Evolutionary conservation across 495 filamentous ascomycete species (phyloP).

Genomic region (Recurvomyces mirabilis): DNA sequence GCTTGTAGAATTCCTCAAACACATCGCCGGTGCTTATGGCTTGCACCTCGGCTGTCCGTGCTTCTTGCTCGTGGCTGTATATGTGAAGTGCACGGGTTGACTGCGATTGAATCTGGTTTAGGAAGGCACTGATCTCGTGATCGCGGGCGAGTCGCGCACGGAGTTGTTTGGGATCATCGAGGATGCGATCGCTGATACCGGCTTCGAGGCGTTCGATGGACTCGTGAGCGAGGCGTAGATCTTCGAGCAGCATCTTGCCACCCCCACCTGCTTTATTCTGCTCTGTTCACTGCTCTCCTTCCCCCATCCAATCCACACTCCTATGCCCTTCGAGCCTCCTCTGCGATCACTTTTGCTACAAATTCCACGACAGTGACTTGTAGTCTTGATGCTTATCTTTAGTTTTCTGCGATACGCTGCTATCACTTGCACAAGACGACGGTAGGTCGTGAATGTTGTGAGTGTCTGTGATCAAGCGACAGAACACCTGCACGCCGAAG

Average conservation of each 20-base stretch:
- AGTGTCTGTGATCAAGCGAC: no score
- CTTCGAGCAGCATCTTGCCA: slow-evolving; percentile 68
- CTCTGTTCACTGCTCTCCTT: background rate
- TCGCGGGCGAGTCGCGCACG: slow-evolving; percentile 76
- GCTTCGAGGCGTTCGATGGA: slow-evolving; percentile 91
- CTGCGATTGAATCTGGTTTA: slow-evolving; percentile 75
- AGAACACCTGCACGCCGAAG: no score
- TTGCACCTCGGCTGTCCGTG: slow-evolving; percentile 68
- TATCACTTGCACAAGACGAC: no score
- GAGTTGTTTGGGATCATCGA: slow-evolving; percentile 79
- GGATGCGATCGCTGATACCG: slow-evolving; percentile 77
- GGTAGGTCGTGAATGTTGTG: no score
- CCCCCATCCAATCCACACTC: background rate
- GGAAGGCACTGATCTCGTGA: slow-evolving; percentile 80
- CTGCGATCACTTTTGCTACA: no score
- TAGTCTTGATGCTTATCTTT: no score
- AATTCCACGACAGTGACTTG: no score
- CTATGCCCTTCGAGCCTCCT: background rate
- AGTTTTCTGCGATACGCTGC: no score
- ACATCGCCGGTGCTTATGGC: slow-evolving; percentile 75
- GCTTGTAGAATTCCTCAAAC: slow-evolving; percentile 85
- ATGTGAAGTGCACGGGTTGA: slow-evolving; percentile 69
- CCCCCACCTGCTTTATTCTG: background rate
- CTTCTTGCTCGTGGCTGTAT: slow-evolving; percentile 65
- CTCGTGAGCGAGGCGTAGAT: slow-evolving; percentile 86